Base-by-base conservation (phyloP, 2,329 filamentous ascomycete species). In the Penicillium corylophilum region DNA sequence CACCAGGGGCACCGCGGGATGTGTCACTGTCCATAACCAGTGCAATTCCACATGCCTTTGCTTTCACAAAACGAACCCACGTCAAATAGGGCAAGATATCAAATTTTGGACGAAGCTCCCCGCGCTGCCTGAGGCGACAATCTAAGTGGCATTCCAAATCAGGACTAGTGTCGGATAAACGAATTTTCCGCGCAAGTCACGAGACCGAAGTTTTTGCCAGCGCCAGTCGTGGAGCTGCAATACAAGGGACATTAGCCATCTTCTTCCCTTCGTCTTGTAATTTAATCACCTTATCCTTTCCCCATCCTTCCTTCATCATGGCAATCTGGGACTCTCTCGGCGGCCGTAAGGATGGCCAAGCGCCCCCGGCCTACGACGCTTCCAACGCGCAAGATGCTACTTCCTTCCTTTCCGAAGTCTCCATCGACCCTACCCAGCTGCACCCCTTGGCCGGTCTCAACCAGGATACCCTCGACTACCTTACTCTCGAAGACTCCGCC, bases 381-480 rank as follows among this genome's bases (percentile, higher is more conserved):
- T 80, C 83, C 62, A 81, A 85, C 64, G 84, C 85, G 48, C 86
- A 88, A 73, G 91, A 93, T 74, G 88, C 94, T 65, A 87, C 90
- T 66, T 87, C 89, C 50, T 96, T 99, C 75, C 84, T 97, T 53
- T 86, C 84, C 67, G 83, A 79, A 65, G 85, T 88, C 53, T 75
- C 86, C 50, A 87, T 94, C 72, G 94, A 99, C 74, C 90, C 93
- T 9, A 85, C 91, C 58, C 82, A 88, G 72, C 81, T 99, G 65
- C 94, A 99, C 73, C 94, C 95, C 41, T 86, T 99, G 50, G 91
- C 94, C 48, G 94, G 94, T 62, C 79, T 99, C 56, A 91, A 96
- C 77, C 86, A 90, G 77, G 90, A 96, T 65, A 89, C 89, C 0
- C 86, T 99, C 66, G 94, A 99, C 73, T 99, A 99, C 75, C 83